phyloP scores from a whole-genome alignment of 139 green algal genomes.

The Ettlia oleoabundans region DNA sequence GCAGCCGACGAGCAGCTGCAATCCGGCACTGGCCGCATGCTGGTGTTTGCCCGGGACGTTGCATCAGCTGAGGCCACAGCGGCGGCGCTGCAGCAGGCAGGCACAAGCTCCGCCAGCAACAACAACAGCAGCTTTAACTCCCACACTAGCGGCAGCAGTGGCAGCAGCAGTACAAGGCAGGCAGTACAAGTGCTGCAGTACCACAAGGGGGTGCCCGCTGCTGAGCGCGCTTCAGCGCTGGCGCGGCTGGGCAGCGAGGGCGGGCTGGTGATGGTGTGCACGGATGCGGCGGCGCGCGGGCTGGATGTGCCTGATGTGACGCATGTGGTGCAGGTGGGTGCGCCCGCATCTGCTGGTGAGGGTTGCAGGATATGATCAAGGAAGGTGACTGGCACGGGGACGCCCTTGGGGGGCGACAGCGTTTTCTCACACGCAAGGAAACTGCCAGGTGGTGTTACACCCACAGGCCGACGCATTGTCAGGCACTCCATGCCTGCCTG shows the following conservation, averaged over 20 bases:
- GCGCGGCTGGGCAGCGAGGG: slow-evolving; percentile 25
- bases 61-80: slow-evolving; percentile 57
- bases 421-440: too few relatives aligned
- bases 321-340: slow-evolving; percentile 75
- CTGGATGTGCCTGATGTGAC: slow-evolving; percentile 87
- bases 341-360: too few relatives aligned
- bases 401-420: too few relatives aligned
- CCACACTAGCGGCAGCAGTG: slow-evolving; percentile 5
- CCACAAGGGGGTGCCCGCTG: slow-evolving; percentile 55
- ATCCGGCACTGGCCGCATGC: slow-evolving; percentile 52
- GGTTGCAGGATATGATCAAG: too few relatives aligned
- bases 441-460: too few relatives aligned
- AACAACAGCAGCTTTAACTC: too few relatives aligned
- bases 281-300: slow-evolving; percentile 89
- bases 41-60: slow-evolving; percentile 84
- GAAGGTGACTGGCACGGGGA: too few relatives aligned
- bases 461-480: too few relatives aligned
- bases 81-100: slow-evolving; percentile 43
- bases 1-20: slow-evolving; percentile 7
- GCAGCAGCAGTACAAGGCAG: neutral
- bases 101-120: neutral
- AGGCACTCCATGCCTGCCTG: too few relatives aligned
- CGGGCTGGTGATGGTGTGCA: slow-evolving; percentile 89
- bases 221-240: slow-evolving; percentile 46
- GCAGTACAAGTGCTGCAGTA: slow-evolving; percentile 49